phyloP scores from a whole-genome alignment of 345 rosid genomes.

The Eucalyptus victrix region DNA sequence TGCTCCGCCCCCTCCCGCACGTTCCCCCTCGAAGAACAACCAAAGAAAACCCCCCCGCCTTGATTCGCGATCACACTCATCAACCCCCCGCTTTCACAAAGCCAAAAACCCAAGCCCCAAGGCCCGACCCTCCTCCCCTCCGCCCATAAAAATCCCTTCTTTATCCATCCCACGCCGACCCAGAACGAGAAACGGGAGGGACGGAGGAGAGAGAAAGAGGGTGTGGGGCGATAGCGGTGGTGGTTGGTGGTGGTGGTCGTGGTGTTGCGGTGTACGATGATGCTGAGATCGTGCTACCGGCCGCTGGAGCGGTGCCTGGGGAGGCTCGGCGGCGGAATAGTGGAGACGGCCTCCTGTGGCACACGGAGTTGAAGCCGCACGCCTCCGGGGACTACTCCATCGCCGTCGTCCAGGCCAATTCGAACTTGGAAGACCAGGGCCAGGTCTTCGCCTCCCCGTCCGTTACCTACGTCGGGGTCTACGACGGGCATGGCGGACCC shows the following conservation, averaged over 20 bases:
- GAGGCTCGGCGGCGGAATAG: conserved; percentile 23
- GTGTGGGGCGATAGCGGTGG: too few species aligned
- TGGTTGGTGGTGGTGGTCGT: not conserved
- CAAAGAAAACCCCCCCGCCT: not conserved
- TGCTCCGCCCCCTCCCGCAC: not conserved
- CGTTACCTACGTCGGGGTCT: conserved; percentile 78
- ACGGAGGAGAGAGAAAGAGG: not conserved
- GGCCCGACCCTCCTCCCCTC: not conserved
- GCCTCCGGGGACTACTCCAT: conserved; percentile 90
- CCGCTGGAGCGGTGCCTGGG: conserved; percentile 73
- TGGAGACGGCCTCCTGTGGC: conserved; percentile 77
- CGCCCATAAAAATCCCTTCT: not conserved
- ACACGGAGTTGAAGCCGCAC: conserved; percentile 66
- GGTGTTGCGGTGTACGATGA: conserved; percentile 4
- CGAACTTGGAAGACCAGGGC: conserved; percentile 77
- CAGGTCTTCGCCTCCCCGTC: conserved; percentile 73
- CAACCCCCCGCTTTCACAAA: not conserved
- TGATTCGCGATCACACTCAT: not conserved
- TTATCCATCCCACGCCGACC: not conserved
- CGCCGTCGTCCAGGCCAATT: conserved; percentile 91
- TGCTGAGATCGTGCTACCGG: conserved; percentile 52
- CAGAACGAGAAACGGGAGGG: not conserved
- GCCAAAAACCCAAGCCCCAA: not conserved
- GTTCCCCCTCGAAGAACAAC: not conserved
- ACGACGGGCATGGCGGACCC: conserved; percentile 97